Conservation (phyloP, 169 alveolate genomes). For the Theileria parva region DNA sequence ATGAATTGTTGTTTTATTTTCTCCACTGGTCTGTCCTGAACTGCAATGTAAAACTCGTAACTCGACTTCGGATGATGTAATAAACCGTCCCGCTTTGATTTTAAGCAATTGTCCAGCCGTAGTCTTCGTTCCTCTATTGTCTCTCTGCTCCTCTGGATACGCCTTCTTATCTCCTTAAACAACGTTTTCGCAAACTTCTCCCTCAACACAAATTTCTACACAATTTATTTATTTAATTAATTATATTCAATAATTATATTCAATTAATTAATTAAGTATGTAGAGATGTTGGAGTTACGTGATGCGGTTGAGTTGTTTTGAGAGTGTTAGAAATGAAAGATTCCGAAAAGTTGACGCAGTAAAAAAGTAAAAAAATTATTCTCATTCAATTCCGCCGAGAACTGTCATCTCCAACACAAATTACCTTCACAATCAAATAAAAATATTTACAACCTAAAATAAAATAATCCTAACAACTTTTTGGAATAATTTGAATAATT, state of each 20-base stretch:
- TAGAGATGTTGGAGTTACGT: too few species aligned
- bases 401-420: too few species aligned
- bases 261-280: too few species aligned
- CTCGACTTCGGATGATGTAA: slow-evolving; percentile 49
- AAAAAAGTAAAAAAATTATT: neutral
- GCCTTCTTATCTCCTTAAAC: slow-evolving; percentile 40
- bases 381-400: neutral
- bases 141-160: slow-evolving; percentile 28
- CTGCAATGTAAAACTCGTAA: slow-evolving; percentile 36
- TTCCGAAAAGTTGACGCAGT: neutral
- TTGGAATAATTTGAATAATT: too few species aligned
- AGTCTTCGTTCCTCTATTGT: slow-evolving; percentile 24
- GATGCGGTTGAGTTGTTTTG: too few species aligned
- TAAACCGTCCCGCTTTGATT: slow-evolving; percentile 44
- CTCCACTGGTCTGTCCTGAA: slow-evolving; percentile 38
- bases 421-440: too few species aligned
- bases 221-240: neutral
- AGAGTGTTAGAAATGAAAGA: neutral
- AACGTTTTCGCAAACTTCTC: slow-evolving; percentile 27
- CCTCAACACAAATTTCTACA: slow-evolving; percentile 7
- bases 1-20: slow-evolving; percentile 36
- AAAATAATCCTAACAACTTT: too few species aligned
- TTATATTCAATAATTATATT: too few species aligned
- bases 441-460: too few species aligned
- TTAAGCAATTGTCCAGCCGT: slow-evolving; percentile 16